phyloP scores from a whole-genome alignment of 306 rosid genomes.

The Carpinus fangiana region DNA sequence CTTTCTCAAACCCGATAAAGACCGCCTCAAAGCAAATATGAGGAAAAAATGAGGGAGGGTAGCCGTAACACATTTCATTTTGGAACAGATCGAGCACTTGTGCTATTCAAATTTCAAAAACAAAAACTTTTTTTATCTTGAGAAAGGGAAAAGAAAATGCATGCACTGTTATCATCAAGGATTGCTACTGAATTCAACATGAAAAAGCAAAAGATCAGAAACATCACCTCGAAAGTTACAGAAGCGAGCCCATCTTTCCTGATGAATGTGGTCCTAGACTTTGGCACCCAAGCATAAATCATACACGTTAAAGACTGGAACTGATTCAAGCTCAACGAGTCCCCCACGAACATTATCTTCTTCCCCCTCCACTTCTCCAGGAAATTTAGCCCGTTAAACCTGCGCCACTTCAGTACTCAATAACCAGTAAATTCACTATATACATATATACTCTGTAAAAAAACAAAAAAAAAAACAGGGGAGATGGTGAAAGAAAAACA shows the following conservation, averaged over 20 bases:
- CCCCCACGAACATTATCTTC: conserved; percentile 96
- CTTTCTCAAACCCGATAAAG: no score
- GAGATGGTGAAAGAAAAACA: not conserved
- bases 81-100: no score
- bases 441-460: not conserved
- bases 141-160: conserved; percentile 20
- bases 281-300: conserved; percentile 82
- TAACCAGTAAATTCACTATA: not conserved
- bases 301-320: conserved; percentile 84
- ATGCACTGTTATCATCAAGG: conserved; percentile 2
- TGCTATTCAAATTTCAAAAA: not conserved
- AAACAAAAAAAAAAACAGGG: not conserved
- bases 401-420: conserved; percentile 22
- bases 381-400: conserved; percentile 76
- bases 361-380: conserved; percentile 76
- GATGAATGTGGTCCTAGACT: conserved; percentile 46
- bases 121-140: not conserved
- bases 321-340: conserved; percentile 84
- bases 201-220: not conserved
- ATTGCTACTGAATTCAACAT: not conserved
- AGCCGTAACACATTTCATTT: no score
- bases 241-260: conserved; percentile 50
- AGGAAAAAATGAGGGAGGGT: no score
- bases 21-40: no score
- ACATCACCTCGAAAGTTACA: conserved; percentile 68